Evolutionary conservation across 1,284 basidiomycete genomes (phyloP).

Genomic region (Fomitopsis pinicola): DNA sequence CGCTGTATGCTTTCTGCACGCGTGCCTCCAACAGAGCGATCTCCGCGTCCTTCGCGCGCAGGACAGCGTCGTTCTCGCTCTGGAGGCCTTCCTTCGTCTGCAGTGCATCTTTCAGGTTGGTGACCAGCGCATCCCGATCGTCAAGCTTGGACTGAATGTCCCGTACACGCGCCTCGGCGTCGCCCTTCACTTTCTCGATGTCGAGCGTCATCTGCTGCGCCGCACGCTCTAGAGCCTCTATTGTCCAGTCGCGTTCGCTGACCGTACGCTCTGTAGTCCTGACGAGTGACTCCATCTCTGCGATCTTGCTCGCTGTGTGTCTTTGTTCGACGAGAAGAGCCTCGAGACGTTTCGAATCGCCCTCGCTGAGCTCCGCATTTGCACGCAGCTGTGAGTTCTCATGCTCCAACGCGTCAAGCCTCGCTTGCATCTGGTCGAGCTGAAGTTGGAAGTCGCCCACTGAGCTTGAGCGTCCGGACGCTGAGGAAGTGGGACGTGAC

Average conservation of each 20-base stretch:
- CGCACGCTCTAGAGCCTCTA: constrained; percentile 46
- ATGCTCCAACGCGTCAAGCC: constrained; percentile 51
- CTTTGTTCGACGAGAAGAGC: constrained; percentile 44
- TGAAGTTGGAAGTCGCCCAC: constrained; percentile 30
- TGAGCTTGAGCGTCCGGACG: constrained; percentile 16
- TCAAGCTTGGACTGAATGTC: constrained; percentile 48
- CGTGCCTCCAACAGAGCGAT: constrained; percentile 48
- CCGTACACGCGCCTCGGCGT: constrained; percentile 41
- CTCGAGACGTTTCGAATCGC: constrained; percentile 20
- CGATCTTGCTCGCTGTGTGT: constrained; percentile 34
- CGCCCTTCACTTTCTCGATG: constrained; percentile 39
- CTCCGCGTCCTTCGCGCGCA: constrained; percentile 53
- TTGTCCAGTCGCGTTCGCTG: constrained; percentile 47
- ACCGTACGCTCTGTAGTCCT: constrained; percentile 41
- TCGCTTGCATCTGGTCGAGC: constrained; percentile 42
- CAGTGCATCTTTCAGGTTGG: constrained; percentile 47
- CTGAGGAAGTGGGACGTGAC: constrained; percentile 26
- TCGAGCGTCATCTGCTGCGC: constrained; percentile 39
- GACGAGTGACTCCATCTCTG: constrained; percentile 46
- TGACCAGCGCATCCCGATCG: constrained; percentile 39
- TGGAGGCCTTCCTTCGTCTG: constrained; percentile 49
- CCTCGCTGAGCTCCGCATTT: constrained; percentile 24
- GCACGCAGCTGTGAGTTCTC: constrained; percentile 35
- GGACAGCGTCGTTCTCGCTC: constrained; percentile 44
- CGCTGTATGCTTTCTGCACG: constrained; percentile 42